Evolutionary conservation across 345 rosid genomes (phyloP).

Genomic region (Salix caprea): DNA sequence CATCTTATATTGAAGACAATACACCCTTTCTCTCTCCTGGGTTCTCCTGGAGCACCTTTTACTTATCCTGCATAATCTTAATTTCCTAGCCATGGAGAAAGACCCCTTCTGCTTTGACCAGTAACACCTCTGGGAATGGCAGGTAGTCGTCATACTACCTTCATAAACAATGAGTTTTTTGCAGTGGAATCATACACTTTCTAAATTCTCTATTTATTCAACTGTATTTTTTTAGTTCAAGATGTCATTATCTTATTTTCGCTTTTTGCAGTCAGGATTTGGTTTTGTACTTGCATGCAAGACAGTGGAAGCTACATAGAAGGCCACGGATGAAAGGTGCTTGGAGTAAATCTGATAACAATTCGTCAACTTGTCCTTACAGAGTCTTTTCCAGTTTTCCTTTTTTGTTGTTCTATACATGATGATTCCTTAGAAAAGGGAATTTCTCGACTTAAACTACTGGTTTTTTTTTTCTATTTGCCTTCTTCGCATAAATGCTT

Average conservation of each 20-base stretch:
- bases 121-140: slow-evolving; percentile 42
- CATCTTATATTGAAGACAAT: background rate
- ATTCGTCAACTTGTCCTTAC: background rate
- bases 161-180: slow-evolving; percentile 13
- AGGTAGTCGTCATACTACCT: slow-evolving; percentile 47
- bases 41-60: slow-evolving; percentile 22
- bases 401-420: background rate
- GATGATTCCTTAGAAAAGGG: background rate
- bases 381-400: background rate
- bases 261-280: slow-evolving; percentile 36
- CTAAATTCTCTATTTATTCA: too few species aligned
- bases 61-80: slow-evolving; percentile 36
- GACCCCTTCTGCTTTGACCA: slow-evolving; percentile 33
- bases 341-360: slow-evolving; percentile 37
- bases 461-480: too few species aligned
- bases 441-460: background rate
- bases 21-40: too few species aligned
- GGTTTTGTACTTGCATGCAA: slow-evolving; percentile 57
- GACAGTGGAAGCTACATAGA: slow-evolving; percentile 54
- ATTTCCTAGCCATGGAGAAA: slow-evolving; percentile 36
- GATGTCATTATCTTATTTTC: background rate
- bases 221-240: too few species aligned
- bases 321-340: slow-evolving; percentile 51
- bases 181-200: background rate
- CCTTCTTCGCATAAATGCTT: too few species aligned